Base-by-base conservation (phyloP, 208 protist genomes). In the Polymyxa betae region DNA sequence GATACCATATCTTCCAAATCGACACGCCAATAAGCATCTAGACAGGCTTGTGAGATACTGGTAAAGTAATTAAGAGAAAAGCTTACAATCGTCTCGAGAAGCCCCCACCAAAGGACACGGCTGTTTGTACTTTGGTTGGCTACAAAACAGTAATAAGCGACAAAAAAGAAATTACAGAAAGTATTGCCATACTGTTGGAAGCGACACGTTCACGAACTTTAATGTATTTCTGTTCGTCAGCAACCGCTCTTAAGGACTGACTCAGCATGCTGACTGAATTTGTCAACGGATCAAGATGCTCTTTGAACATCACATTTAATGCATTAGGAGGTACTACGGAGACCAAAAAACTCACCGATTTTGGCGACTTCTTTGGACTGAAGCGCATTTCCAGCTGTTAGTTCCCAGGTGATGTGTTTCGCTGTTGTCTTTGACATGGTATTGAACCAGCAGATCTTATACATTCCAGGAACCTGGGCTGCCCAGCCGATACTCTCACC, bases 161-260 rank as follows among this genome's bases (percentile, higher is more conserved):
- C 35, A 43, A 82, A 35, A 38, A 20, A n/a, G 72, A 40, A 43
- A 82, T 20, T 82, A n/a, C 5, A 82, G n/a, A 12, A 43, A 43
- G 16, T 45, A 12, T 5, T 20, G 35, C 5, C 72, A 35, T 82
- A 82, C 72, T 82, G 72, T 35, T 43, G 72, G n/a, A 45, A 5
- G 72, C 72, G n/a, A 82, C 72, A 40, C 72, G 5, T n/a, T 82
- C 72, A 5, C 72, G 72, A 35, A 82, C 72, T n/a, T 82, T 82
- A 5, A 82, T 5, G n/a, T 82, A 82, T 43, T 82, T 82, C 72
- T 82, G 72, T 82, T 82, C 72, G n/a, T 82, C 72, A n/a, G 72
- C 72, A 43, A 82, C 72, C 35, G 35, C 5, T 45, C 72, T 5
- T 5, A 82, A 20, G 12, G 72, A 45, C 72, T 82, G 72, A 82